Evolutionary conservation across 495 filamentous ascomycete species (phyloP).

Genomic region (Xylaria cubensis): DNA sequence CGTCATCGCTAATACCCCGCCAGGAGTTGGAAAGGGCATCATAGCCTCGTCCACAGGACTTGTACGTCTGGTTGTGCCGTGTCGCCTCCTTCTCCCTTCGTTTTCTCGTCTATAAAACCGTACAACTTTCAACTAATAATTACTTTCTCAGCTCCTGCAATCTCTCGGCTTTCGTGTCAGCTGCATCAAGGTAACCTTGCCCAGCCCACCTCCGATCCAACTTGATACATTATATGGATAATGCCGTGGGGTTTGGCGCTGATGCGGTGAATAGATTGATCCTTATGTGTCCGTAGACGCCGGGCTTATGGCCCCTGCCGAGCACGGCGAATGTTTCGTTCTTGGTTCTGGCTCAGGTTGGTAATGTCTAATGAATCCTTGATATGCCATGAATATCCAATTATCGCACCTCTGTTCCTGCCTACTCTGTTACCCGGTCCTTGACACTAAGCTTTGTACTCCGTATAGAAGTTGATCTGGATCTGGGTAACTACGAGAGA

Average conservation of each 20-base stretch:
- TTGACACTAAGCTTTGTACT: constrained; percentile 46
- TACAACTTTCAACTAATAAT: neutral
- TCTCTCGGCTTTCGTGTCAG: constrained; percentile 33
- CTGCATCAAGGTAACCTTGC: constrained; percentile 28
- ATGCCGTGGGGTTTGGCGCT: neutral
- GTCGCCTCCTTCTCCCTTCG: neutral
- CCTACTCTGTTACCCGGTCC: neutral
- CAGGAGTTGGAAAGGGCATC: constrained; percentile 43
- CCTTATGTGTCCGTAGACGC: constrained; percentile 88
- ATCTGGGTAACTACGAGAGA: constrained; percentile 95
- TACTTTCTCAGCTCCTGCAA: constrained; percentile 30
- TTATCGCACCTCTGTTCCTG: neutral
- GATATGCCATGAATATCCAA: constrained; percentile 39
- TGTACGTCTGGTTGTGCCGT: constrained; percentile 24
- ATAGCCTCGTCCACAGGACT: constrained; percentile 34
- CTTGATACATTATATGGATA: constrained; percentile 5
- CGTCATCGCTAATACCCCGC: constrained; percentile 32
- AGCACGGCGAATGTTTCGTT: constrained; percentile 57
- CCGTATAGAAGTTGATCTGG: constrained; percentile 85
- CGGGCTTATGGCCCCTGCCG: constrained; percentile 70
- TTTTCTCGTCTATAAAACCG: neutral
- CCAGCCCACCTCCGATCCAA: constrained; percentile 36
- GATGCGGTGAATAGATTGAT: constrained; percentile 67
- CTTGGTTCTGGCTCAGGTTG: constrained; percentile 34
- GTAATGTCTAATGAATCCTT: constrained; percentile 7